phyloP scores from a whole-genome alignment of 179 eudicot species.

The Vitellaria paradoxa region DNA sequence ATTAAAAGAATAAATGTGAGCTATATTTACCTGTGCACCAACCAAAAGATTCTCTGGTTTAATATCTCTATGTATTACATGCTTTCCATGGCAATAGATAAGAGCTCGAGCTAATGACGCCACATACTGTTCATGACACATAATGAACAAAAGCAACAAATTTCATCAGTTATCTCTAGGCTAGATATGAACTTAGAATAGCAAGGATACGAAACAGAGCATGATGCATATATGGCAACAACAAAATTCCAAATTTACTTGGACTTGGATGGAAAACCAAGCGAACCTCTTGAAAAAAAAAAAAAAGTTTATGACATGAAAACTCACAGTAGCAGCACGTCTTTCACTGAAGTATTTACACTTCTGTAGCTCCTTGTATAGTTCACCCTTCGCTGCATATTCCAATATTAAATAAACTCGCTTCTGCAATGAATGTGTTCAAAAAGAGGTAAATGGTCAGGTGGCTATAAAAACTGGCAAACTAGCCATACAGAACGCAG shows the following conservation, averaged over 20 bases:
- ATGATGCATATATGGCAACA: background rate
- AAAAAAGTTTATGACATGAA: background rate
- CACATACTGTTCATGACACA: constrained; percentile 53
- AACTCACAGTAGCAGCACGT: constrained; percentile 84
- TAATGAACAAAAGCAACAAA: background rate
- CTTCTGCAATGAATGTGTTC: constrained; percentile 48
- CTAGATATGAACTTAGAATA: background rate
- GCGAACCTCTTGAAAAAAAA: no score
- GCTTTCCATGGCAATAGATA: constrained; percentile 95
- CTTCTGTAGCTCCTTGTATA: constrained; percentile 86
- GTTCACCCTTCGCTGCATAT: constrained; percentile 92
- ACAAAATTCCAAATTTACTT: background rate
- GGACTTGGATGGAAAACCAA: background rate
- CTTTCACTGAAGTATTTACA: constrained; percentile 85
- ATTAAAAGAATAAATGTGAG: constrained; percentile 1
- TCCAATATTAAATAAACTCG: constrained; percentile 90
- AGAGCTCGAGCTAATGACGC: constrained; percentile 96
- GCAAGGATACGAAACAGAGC: background rate
- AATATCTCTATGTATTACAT: constrained; percentile 93
- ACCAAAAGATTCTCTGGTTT: constrained; percentile 95
- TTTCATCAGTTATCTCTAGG: background rate
- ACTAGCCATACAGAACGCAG: background rate
- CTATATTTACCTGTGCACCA: constrained; percentile 73
- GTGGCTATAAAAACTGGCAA: background rate
- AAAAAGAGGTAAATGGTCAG: background rate